Evolutionary conservation across 139 green algal genomes (phyloP).

Genomic region (Spirogloea muscicola): DNA sequence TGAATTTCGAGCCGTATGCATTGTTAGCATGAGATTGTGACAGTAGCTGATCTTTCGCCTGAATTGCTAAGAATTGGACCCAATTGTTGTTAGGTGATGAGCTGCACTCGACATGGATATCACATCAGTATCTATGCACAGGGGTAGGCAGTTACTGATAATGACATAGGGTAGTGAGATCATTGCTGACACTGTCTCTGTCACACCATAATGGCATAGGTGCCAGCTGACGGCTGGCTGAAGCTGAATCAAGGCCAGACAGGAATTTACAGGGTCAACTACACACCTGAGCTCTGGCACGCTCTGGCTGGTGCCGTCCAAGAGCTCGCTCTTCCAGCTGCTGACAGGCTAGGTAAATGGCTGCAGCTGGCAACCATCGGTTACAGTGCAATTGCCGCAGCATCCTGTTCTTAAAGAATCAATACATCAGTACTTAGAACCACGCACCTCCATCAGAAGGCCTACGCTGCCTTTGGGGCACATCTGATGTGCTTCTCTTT

Average conservation of each 20-base stretch:
- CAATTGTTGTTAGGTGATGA: too few species aligned
- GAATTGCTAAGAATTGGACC: too few species aligned
- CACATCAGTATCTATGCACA: too few species aligned
- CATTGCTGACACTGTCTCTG: too few species aligned
- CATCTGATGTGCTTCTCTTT: background rate
- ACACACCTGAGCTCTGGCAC: conserved; percentile 27
- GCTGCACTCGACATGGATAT: too few species aligned
- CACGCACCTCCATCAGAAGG: background rate
- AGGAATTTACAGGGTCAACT: conserved; percentile 48
- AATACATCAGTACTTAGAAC: background rate
- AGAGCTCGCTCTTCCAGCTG: background rate
- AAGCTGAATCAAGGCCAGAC: conserved; percentile 68
- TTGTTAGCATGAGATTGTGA: too few species aligned
- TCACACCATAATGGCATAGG: too few species aligned
- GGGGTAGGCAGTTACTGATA: too few species aligned
- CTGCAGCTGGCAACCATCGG: background rate
- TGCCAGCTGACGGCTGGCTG: conserved; percentile 53
- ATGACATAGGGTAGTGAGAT: too few species aligned
- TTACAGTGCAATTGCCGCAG: background rate
- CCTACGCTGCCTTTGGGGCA: background rate
- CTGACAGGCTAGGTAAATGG: conserved; percentile 39
- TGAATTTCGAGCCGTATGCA: too few species aligned
- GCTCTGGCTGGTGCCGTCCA: conserved; percentile 21
- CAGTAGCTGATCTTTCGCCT: too few species aligned
- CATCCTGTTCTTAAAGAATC: background rate